Conservation (phyloP, 331 rosid genomes). For the Saraca asoca region DNA sequence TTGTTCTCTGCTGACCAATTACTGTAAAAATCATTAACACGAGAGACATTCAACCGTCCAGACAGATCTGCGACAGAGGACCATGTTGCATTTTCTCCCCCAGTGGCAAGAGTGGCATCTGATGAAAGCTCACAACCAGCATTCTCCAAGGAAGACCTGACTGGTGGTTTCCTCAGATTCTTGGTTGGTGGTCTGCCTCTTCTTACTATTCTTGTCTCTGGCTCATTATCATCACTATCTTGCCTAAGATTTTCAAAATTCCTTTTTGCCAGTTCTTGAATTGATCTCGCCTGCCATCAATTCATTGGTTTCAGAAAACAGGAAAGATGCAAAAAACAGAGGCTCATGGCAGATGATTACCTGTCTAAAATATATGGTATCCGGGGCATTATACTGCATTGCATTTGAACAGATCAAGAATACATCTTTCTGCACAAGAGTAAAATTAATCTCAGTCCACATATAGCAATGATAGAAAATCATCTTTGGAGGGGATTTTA, state of each 20-base stretch:
- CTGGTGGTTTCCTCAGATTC: conserved; percentile 49
- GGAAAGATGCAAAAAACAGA: not conserved
- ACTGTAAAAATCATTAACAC: conserved; percentile 43
- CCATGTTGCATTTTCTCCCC: conserved; percentile 49
- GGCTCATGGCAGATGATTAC: conserved; percentile 39
- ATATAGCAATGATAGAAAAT: not conserved
- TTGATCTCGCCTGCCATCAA: conserved; percentile 62
- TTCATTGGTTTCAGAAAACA: conserved; percentile 5
- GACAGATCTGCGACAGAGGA: conserved; percentile 48
- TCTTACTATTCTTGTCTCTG: conserved; percentile 56
- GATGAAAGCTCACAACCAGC: conserved; percentile 52
- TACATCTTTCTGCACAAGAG: conserved; percentile 57
- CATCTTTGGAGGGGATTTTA: not conserved
- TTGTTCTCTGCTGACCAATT: conserved; percentile 51
- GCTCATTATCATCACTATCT: conserved; percentile 65
- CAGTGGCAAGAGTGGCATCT: conserved; percentile 54
- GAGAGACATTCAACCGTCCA: conserved; percentile 43
- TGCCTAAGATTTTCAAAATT: conserved; percentile 64
- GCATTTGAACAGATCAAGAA: conserved; percentile 66
- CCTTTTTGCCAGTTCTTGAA: conserved; percentile 68
- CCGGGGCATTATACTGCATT: conserved; percentile 74
- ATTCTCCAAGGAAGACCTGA: conserved; percentile 53
- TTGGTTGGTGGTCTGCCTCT: conserved; percentile 76
- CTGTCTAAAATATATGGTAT: conserved; percentile 73
- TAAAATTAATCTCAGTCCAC: conserved; percentile 19